Conservation (phyloP, 139 green algal genomes). For the Nannochloris sp. region DNA sequence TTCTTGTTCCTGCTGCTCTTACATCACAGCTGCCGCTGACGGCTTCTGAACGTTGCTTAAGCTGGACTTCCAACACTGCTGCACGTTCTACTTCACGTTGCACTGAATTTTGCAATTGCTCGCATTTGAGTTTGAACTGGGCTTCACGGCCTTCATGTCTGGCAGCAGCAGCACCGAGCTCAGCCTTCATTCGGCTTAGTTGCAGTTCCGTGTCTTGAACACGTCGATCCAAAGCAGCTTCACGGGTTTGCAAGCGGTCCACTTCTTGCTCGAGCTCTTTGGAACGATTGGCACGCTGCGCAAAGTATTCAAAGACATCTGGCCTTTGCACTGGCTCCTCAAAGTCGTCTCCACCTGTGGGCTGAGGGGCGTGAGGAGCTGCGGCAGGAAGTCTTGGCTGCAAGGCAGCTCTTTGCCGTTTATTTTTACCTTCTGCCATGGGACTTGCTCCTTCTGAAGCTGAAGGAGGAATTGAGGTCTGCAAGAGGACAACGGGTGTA, state of each 20-base stretch:
- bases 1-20: too few relatives aligned
- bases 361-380: not conserved
- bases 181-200: not conserved
- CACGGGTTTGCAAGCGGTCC: not conserved
- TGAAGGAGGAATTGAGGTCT: too few relatives aligned
- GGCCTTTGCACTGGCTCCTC: not conserved
- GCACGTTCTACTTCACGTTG: slow-evolving; percentile 5
- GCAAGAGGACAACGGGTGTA: too few relatives aligned
- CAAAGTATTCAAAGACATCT: slow-evolving; percentile 23
- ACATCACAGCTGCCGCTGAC: not conserved
- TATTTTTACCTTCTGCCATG: too few relatives aligned
- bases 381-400: too few relatives aligned
- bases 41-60: not conserved
- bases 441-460: too few relatives aligned
- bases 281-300: slow-evolving; percentile 3
- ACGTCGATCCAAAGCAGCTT: not conserved
- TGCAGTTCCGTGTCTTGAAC: slow-evolving; percentile 8
- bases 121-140: slow-evolving; percentile 17
- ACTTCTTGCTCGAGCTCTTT: slow-evolving; percentile 15
- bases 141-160: slow-evolving; percentile 6
- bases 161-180: not conserved
- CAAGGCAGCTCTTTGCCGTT: too few relatives aligned
- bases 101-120: slow-evolving; percentile 9
- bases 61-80: slow-evolving; percentile 6
- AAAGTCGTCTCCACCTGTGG: not conserved